Base-by-base conservation (phyloP, 345 rosid genomes). In the Salix caprea region DNA sequence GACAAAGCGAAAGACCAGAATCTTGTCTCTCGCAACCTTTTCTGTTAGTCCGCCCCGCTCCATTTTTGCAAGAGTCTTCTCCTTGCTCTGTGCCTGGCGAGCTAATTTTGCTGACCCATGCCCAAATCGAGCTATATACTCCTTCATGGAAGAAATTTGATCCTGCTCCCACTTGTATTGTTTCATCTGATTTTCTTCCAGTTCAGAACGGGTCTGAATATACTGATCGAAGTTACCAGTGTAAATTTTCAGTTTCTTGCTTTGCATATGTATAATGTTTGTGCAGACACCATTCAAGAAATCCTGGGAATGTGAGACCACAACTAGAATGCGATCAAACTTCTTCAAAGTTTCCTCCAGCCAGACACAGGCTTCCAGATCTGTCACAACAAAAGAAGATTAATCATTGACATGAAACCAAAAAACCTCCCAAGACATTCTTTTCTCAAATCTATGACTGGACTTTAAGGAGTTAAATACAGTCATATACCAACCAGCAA, bases 161-260 rank as follows among this genome's bases (percentile, higher is more conserved):
- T 96, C 98, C 89, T 94, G 98, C 87, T 96, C 99, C 99, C 98
- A 96, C 83, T 87, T 89, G 89, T 94, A 96, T 73, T 96, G 97
- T 79, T 96, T 96, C 99, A 96, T 96, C 86, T 96, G 98, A 83
- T 96, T 96, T 82, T 94, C 99, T 79, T 96, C 99, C 67, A 96
- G 84, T 46, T 92, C 99, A 54, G 94, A 21, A 76, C 99, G 98
- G 14, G 99, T 96, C 85, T 96, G 99, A 75, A 87, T 90, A 80
- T 96, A 96, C 85, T 96, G 99, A 79, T 96, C 99, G 65, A 79
- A 96, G 78, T 96, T 96, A 44, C 99, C 99, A 56, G 96, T 81
- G 81, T 92, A 96, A 7, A 88, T 28, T 91, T 94, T 96, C 78
- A 96, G 81, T 56, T 78, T 86, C 84, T 85, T 94, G 87, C 75